Conservation (phyloP, 2,329 filamentous ascomycete genomes). For the Ascomycota sp. region DNA sequence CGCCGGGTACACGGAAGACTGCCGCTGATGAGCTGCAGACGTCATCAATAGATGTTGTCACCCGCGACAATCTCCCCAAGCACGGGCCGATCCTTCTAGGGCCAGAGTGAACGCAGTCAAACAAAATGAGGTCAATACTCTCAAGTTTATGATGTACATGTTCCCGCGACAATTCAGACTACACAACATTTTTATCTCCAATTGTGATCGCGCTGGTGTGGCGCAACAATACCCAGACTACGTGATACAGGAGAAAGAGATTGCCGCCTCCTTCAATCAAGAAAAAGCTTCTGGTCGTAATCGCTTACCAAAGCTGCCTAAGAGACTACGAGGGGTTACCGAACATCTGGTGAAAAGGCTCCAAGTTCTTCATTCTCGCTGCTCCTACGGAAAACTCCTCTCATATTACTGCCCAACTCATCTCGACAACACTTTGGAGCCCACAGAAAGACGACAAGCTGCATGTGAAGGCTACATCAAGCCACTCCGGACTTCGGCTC, state of each 20-base stretch:
- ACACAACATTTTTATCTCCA: slow-evolving; percentile 77
- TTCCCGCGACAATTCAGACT: slow-evolving; percentile 81
- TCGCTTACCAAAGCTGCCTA: slow-evolving; percentile 27
- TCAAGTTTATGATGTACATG: slow-evolving; percentile 73
- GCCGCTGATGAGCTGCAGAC: slow-evolving; percentile 29
- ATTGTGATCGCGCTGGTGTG: slow-evolving; percentile 42
- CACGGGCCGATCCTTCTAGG: not conserved
- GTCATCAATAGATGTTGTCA: slow-evolving; percentile 51
- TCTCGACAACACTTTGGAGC: slow-evolving; percentile 6
- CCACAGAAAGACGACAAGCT: not conserved
- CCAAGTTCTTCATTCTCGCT: slow-evolving; percentile 50
- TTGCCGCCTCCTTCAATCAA: slow-evolving; percentile 17
- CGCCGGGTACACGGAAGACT: no score
- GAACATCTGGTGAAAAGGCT: slow-evolving; percentile 43
- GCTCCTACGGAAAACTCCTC: slow-evolving; percentile 62
- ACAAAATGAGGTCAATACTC: slow-evolving; percentile 25
- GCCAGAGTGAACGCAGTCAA: slow-evolving; percentile 1
- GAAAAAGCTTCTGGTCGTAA: slow-evolving; percentile 3
- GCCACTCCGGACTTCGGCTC: slow-evolving; percentile 1
- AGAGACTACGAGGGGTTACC: slow-evolving; percentile 43
- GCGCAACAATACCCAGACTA: slow-evolving; percentile 67
- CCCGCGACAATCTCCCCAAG: not conserved
- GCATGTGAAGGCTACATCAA: not conserved
- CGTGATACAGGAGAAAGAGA: slow-evolving; percentile 67
- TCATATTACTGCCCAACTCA: slow-evolving; percentile 55